Base-by-base conservation (phyloP, 169 alveolate genomes). In the Besnoitia besnoiti region DNA sequence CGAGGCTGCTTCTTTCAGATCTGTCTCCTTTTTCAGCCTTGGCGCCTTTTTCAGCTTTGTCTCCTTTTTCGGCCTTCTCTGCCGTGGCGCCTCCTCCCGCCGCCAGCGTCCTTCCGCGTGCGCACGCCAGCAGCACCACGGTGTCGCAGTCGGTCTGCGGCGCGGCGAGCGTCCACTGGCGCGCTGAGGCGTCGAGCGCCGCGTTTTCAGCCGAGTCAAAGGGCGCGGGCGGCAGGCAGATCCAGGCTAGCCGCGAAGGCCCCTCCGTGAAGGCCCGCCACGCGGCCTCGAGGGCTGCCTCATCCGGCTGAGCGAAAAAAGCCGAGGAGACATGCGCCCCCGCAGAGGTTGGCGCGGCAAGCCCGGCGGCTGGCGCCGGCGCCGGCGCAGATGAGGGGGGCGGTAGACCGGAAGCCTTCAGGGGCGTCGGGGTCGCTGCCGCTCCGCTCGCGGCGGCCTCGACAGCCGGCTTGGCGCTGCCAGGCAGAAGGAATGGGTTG, bases 101-200 rank as follows among this genome's bases (percentile, higher is more conserved):
- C 24, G 67, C n/a, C 30, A 55, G 27, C n/a, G 67, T 77, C 40
- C 30, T 39, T 4, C 87, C 87, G 24, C 55, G 50, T 0, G 61
- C 12, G 47, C 87, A 77, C 37, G 40, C 55, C 19, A 77, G 59
- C 59, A 77, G 47, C 0, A 39, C 40, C n/a, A 77, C 87, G 30
- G 39, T 30, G 49, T 77, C 87, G 14, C n/a, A 35, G 12, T 16
- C 24, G 19, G 8, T 0, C 24, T 1, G 82, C 14, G 87, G 87
- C n/a, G 61, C 14, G 16, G n/a, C 35, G 61, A 37, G 87, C 4
- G 87, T 77, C 87, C 87, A 77, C 55, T 77, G 61, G 37, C 55
- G 87, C 37, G 87, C 30, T 21, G 33, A 0, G 21, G 61, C 35
- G 87, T 77, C 87, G 40, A 40, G 40, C 40, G 14, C 40, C 16